Evolutionary conservation across 768 basidiomycete species (phyloP).

Genomic region (Pilatotrama ljubarskyi): DNA sequence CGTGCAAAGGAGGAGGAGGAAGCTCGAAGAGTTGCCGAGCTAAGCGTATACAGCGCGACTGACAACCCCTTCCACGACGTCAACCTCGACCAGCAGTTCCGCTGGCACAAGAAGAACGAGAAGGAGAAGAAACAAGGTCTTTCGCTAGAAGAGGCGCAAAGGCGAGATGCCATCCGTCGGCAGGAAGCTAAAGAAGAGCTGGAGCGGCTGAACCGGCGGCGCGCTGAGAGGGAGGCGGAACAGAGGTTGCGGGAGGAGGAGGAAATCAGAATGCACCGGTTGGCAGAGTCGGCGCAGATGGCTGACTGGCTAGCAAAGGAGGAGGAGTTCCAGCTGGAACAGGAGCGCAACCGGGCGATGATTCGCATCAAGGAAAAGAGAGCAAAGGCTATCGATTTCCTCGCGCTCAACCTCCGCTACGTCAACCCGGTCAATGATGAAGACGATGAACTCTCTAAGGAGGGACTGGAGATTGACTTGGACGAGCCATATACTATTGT

Average conservation of each 20-base stretch:
- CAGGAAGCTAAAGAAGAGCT: slow-evolving; percentile 96
- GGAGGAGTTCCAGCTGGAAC: slow-evolving; percentile 95
- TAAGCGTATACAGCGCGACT: slow-evolving; percentile 93
- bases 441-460: slow-evolving; percentile 66
- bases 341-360: slow-evolving; percentile 85
- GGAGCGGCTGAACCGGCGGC: slow-evolving; percentile 83
- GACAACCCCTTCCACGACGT: slow-evolving; percentile 99
- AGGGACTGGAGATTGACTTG: slow-evolving; percentile 94
- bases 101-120: slow-evolving; percentile 98
- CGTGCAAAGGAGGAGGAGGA: slow-evolving; percentile 84
- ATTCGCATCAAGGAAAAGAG: slow-evolving; percentile 95
- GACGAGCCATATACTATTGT: slow-evolving; percentile 99
- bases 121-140: slow-evolving; percentile 91
- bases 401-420: slow-evolving; percentile 94
- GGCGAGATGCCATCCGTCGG: slow-evolving; percentile 74
- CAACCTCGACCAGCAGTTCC: slow-evolving; percentile 94
- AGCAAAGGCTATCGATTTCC: slow-evolving; percentile 97
- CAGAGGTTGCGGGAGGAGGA: slow-evolving; percentile 89
- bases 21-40: slow-evolving; percentile 87
- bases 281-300: slow-evolving; percentile 97
- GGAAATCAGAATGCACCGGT: slow-evolving; percentile 80
- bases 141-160: slow-evolving; percentile 72
- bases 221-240: slow-evolving; percentile 93
- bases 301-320: slow-evolving; percentile 97
- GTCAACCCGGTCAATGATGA: slow-evolving; percentile 69